These are phyloP conservation scores for Beauveria australis DNA, from an alignment of 2,329 filamentous ascomycete species.

Conservation along the genomic window DNA sequence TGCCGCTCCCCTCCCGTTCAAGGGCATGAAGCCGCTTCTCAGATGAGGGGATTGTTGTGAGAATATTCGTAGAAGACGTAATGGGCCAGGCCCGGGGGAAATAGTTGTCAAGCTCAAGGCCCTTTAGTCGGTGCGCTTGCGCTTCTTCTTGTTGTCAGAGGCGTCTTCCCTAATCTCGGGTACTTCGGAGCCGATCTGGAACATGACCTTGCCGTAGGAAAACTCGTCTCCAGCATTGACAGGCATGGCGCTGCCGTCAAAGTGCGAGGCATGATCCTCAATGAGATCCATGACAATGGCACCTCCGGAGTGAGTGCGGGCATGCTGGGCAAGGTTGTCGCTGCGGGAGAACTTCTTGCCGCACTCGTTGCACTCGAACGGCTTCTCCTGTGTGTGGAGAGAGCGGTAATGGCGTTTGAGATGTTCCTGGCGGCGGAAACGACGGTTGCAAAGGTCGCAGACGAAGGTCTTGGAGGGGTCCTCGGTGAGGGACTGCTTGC, in stretches of 20 bases:
- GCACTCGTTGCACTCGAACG: constrained; percentile 94
- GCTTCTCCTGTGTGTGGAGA: constrained; percentile 97
- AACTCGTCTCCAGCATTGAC: constrained; percentile 51
- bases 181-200: constrained; percentile 68
- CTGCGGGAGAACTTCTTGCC: constrained; percentile 99
- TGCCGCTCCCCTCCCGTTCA: neutral
- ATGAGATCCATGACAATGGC: constrained; percentile 87
- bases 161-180: constrained; percentile 51
- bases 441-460: constrained; percentile 90
- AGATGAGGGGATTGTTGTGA: neutral
- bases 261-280: constrained; percentile 54
- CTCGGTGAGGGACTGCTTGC: constrained; percentile 96
- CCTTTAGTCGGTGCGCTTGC: constrained; percentile 65
- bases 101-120: neutral
- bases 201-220: constrained; percentile 67
- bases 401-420: constrained; percentile 98
- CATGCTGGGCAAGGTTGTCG: constrained; percentile 94
- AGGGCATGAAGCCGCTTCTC: neutral
- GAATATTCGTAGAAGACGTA: constrained; percentile 8
- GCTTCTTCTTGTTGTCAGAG: constrained; percentile 46
- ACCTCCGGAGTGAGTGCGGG: constrained; percentile 83
- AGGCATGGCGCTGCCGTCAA: constrained; percentile 35
- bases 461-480: constrained; percentile 98
- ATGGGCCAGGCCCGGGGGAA: constrained; percentile 1
- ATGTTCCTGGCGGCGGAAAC: constrained; percentile 96